A percentile compares a stretch with the other conserved stretches of the same genome.
These are phyloP conservation scores for Claviceps sp. DNA, from an alignment of 2,329 filamentous ascomycete species.

Conservation along the genomic window DNA sequence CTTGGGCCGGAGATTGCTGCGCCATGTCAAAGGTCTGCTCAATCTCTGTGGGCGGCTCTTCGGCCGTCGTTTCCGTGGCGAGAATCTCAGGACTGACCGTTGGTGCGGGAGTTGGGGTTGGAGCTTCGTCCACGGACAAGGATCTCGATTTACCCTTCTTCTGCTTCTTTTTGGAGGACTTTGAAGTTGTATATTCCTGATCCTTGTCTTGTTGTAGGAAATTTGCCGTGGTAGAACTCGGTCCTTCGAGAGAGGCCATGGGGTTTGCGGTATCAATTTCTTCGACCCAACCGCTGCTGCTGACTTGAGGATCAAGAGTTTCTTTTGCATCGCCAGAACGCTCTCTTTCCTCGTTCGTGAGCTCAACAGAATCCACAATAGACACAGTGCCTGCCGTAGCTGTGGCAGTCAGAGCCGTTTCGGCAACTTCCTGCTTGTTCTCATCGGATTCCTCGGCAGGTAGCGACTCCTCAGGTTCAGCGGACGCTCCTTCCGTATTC, in stretches of 20 bases:
- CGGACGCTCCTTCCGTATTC: conserved; percentile 1
- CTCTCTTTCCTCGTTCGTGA: no score
- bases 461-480: conserved; percentile 6
- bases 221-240: background rate
- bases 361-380: background rate
- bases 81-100: background rate
- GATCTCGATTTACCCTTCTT: conserved; percentile 12
- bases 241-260: background rate
- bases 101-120: background rate
- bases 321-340: background rate
- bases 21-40: background rate
- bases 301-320: background rate
- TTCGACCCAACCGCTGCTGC: background rate
- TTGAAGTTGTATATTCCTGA: conserved; percentile 22
- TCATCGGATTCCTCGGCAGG: conserved; percentile 17
- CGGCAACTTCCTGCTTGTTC: conserved; percentile 24
- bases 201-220: conserved; percentile 8
- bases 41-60: background rate
- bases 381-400: conserved; percentile 1
- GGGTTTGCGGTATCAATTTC: background rate
- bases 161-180: conserved; percentile 26
- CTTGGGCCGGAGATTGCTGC: background rate
- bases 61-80: background rate
- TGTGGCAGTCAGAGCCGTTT: conserved; percentile 12
- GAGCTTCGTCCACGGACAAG: background rate